Base-by-base conservation (phyloP, 495 filamentous ascomycete genomes). In the Mytilinidion resinicola region DNA sequence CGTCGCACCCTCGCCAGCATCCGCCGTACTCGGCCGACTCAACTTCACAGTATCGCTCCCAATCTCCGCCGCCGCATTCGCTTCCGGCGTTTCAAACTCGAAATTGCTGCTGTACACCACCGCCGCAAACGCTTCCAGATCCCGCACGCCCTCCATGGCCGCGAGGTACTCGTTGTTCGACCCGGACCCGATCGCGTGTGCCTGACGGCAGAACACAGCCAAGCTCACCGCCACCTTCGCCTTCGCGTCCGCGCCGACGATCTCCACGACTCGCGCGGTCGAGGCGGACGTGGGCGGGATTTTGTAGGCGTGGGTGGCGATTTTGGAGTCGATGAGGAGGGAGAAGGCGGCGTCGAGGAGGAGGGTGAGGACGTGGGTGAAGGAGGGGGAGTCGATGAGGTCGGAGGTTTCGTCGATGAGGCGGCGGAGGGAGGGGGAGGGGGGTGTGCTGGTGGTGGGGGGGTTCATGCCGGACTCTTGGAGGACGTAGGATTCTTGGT, bases 341-440 rank as follows among this genome's bases (percentile, higher is more conserved):
- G 86, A 86, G 76, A 96, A 97, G 8, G 84, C 84, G 43, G 90
- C 82, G 69, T 96, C 90, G 60, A 97, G 86, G 55, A 96, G 82
- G 58, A 87, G 82, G 8, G 87, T 90, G 42, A 93, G 73, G 35
- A 97, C 90, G 57, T 85, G 83, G 7, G 84, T 80, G 72, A 96
- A 96, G 17, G 86, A 79, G 0, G 95, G 95, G 0, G 92, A 96
- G 56, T 98, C 95, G 63, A 98, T 87, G 15, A 97, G 78, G 71
- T 98, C 93, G 19, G 93, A 86, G 9, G 93, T 96, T 73, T 97
- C 93, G 66, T 97, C 91, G 1, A 98, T 77, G n/a, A 99, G 81
- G 52, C 88, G 85, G 50, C 92, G 87, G 62, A 97, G 82, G 33
- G 78, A 75, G 46, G 81, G 77, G 11, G 79, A 69, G 8, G 78